Percentiles rank a stretch among this genome's conserved stretches.
Conservation (phyloP, 2,329 filamentous ascomycete genomes). For the Stagonosporopsis chrysanthemi region DNA sequence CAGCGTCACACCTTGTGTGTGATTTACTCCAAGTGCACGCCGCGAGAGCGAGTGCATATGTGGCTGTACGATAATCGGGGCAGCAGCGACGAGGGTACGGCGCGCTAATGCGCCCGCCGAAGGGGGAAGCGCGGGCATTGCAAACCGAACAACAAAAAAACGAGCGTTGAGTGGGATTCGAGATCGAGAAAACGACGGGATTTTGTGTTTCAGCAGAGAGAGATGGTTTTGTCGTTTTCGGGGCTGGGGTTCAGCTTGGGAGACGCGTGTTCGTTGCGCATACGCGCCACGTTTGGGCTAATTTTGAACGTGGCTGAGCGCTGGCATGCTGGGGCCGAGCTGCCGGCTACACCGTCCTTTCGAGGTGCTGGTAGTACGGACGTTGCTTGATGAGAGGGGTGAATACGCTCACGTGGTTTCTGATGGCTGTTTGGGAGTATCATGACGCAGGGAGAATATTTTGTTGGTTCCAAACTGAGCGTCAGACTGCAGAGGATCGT, state of each 20-base stretch:
- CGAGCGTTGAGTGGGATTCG: not conserved
- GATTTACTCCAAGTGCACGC: constrained; percentile 67
- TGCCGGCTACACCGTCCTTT: not conserved
- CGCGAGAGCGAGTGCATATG: constrained; percentile 55
- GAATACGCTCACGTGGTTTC: not conserved
- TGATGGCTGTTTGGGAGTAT: not conserved
- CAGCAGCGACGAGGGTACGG: constrained; percentile 36
- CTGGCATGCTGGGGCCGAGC: constrained; percentile 8
- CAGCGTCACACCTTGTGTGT: constrained; percentile 74
- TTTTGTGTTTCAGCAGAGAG: not conserved
- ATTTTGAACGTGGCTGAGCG: constrained; percentile 20
- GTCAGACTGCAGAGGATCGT: not conserved
- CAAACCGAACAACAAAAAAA: not conserved
- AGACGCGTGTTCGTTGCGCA: constrained; percentile 20
- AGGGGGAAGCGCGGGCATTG: constrained; percentile 35
- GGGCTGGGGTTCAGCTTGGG: constrained; percentile 19
- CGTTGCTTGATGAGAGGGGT: not conserved
- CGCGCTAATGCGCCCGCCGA: constrained; percentile 36
- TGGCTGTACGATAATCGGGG: constrained; percentile 39
- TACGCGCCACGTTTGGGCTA: constrained; percentile 33
- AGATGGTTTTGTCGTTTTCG: not conserved
- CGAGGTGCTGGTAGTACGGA: not conserved
- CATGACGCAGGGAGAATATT: not conserved
- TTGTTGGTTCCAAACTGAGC: not conserved
- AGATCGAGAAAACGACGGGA: not conserved